These are phyloP conservation scores for Fusarium sp. DNA, from an alignment of 2,329 filamentous ascomycete genomes.

Conservation along the genomic window DNA sequence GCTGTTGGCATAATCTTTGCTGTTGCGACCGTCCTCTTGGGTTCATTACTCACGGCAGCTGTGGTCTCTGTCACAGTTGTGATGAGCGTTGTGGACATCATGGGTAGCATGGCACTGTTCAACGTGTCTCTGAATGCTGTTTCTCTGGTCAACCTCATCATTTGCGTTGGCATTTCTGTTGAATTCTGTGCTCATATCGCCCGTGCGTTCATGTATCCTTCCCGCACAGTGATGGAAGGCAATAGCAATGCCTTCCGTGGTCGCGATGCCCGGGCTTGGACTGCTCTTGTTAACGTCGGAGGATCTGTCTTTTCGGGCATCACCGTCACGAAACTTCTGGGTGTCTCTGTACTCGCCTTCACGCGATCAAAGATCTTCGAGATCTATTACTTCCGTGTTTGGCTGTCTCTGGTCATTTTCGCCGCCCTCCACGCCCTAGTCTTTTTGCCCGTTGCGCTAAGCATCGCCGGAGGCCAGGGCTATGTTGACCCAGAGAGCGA, in stretches of 20 bases:
- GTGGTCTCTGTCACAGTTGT: conserved; percentile 87
- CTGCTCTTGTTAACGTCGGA: conserved; percentile 92
- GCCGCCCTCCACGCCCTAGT: conserved; percentile 89
- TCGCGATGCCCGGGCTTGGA: conserved; percentile 88
- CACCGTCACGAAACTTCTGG: conserved; percentile 92
- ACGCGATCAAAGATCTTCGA: conserved; percentile 99
- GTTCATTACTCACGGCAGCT: conserved; percentile 81
- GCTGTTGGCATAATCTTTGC: conserved; percentile 87
- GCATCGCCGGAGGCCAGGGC: conserved; percentile 84
- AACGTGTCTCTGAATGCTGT: conserved; percentile 94
- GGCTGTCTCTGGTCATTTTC: conserved; percentile 90
- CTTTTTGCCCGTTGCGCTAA: conserved; percentile 90
- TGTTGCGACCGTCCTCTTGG: conserved; percentile 82
- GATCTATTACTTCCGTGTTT: conserved; percentile 98
- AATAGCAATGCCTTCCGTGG: conserved; percentile 81
- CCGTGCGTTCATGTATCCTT: conserved; percentile 94
- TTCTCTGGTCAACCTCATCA: conserved; percentile 93
- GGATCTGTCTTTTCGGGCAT: conserved; percentile 96
- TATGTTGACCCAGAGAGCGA: conserved; percentile 89
- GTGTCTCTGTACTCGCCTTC: conserved; percentile 91
- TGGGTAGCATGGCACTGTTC: conserved; percentile 91
- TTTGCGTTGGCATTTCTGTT: conserved; percentile 94
- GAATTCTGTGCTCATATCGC: conserved; percentile 99
- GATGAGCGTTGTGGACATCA: conserved; percentile 95
- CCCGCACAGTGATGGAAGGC: conserved; percentile 78